Evolutionary conservation across 164 flowering plant genomes (phyloP), one percentile per base, ranked within the genome.

Genomic region (Liquidambar formosana): DNA sequence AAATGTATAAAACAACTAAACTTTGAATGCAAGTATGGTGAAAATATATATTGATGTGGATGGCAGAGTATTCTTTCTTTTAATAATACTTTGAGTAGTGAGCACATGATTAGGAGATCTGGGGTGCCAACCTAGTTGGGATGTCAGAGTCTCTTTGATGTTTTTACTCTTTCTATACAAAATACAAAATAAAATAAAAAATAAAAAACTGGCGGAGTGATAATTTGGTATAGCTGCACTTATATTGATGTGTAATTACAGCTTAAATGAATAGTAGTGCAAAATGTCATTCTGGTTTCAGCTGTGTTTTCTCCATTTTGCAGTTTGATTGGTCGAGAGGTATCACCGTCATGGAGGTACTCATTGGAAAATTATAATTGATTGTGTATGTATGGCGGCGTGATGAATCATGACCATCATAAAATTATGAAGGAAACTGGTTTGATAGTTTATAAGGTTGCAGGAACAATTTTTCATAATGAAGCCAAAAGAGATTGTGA

Each of bases 381-480:
- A 11, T 16, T 25, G 15, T 25, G 25, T 18, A 57, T 45, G 18
- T n/a, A 68, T 46, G 44, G 19, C 23, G 14, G 19, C 22, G n/a
- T n/a, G n/a, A n/a, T n/a, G n/a, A n/a, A 23, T 68, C 21, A 15
- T 8, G 46, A 46, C 59, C 26, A 21, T 10, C 8, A 15, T 33
- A 52, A 11, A 44, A 45, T 72, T 46, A 25, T 46, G 48, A 61
- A 48, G 21, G 66, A 33, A 45, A 33, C 44, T n/a, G 16, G 0
- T 71, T 41, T 62, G 33, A 65, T 43, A 65, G 14, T 45, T 16
- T 51, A 57, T 78, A n/a, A n/a, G 66, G 47, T 70, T 79, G 45
- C 88, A 91, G 97, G 97, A 93, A 71, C 98, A 93, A 69, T 89
- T 78, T 53, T 87, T 86, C 73, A 89, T 93, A 54, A 81, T 93